Evolutionary conservation across 768 basidiomycete genomes (phyloP).

Genomic region (Xerocomellus chrysenteron): DNA sequence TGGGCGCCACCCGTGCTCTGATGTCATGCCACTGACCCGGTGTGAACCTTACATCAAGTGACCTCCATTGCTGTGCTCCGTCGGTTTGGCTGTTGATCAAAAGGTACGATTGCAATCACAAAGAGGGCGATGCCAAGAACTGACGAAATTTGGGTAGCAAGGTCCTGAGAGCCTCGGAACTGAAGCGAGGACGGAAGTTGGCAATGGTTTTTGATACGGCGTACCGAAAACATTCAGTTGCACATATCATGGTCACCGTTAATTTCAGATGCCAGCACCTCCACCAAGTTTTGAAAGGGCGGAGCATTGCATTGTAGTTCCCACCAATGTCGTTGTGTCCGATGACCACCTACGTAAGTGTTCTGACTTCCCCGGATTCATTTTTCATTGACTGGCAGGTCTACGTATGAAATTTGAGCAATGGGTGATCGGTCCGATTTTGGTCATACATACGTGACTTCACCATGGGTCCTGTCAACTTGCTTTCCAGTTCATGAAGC

Average conservation of each 20-base stretch:
- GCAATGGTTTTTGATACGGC: not conserved
- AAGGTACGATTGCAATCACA: conserved; percentile 10
- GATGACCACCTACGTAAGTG: conserved; percentile 10
- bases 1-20: not conserved
- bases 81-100: conserved; percentile 7
- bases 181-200: not conserved
- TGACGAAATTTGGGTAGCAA: conserved; percentile 4
- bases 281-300: not conserved
- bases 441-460: not conserved
- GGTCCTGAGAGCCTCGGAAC: conserved; percentile 8
- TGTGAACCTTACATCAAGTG: not conserved
- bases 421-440: not conserved
- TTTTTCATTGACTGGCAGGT: not conserved
- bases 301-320: not conserved
- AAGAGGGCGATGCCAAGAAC: conserved; percentile 5
- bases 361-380: conserved; percentile 9
- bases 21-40: conserved; percentile 1
- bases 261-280: not conserved
- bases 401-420: not conserved
- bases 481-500: not conserved
- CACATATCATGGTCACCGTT: not conserved
- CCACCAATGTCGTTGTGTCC: not conserved
- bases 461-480: not conserved
- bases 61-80: conserved; percentile 17
- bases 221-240: not conserved